Evolutionary conservation across 2,329 filamentous ascomycete species (phyloP), one percentile per base, ranked within the genome.

Genomic region (Xylaria sp.): DNA sequence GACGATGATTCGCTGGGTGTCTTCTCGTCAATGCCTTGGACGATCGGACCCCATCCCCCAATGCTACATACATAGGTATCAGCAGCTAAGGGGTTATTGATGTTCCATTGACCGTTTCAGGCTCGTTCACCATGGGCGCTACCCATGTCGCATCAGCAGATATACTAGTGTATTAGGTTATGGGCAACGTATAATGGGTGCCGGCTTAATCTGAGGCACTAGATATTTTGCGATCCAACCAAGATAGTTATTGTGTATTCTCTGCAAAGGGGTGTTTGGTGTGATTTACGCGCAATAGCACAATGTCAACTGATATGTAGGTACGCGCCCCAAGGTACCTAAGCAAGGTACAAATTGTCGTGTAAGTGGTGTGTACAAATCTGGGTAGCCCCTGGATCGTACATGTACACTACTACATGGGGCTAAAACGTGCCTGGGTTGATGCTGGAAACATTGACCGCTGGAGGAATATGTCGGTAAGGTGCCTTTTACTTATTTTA

Each of bases 41-140:
- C 23, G 10, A 33, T 52, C 43, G 31, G 5, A n/a, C 10, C 33
- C 57, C 46, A 57, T 51, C 49, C 55, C 52, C 62, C 48, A 62
- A 64, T 59, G 25, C 48, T 54, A 64, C 60, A 49, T 55, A 28
- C 25, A 25, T 3, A 25, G 28, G 28, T 28, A 48, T 49, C 23
- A 12, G 28, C 10, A 48, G 39, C 23, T 33, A 70, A 69, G 65
- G 68, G 48, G 58, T 25, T 60, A 12, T 33, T 55, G 31, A 49
- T 64, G 69, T 69, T 67, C 69, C 69, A 67, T 66, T 64, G 18
- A 43, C 58, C 31, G 69, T 71, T 69, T 66, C 69, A 71, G 59
- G 18, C 33, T 68, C 23, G 46, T 52, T 64, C 60, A 57, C 31
- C 20, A 65, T 52, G 23, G 10, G 13, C 10, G 48, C 36, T 62